Base-by-base conservation (phyloP, 2,329 filamentous ascomycete genomes). In the Botrytis porri region DNA sequence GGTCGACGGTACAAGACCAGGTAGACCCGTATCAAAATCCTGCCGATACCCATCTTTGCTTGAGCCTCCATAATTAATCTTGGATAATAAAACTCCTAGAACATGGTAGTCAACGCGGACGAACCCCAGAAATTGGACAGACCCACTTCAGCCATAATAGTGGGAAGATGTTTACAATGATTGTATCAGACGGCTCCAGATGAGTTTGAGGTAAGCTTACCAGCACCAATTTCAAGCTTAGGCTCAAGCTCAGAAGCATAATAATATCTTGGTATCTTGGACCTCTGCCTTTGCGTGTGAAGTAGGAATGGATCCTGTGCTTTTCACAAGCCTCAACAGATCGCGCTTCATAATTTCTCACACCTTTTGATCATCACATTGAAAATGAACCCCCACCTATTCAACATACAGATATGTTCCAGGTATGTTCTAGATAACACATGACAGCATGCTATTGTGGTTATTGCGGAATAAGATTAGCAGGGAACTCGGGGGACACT, bases 11-110 rank as follows among this genome's bases (percentile, higher is more conserved):
- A 45, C 29, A 64, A 45, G 39, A 29, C 39, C 41, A 45, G 41
- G 41, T 35, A 64, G 39, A 64, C 35, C 29, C 18, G 22, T 64
- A 45, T 64, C 39, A 64, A 32, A 64, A 64, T 64, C 62, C 62
- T 64, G 14, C 39, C 29, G 62, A 45, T 45, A 18, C 62, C n/a
- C 39, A 64, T 32, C 39, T 64, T 64, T 32, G 62, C 39, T 43
- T 64, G 39, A 64, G 39, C 62, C 39, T 29, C 39, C 39, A 45
- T 45, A 29, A 43, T 32, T 64, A 45, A 45, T 41, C 62, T 64
- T 64, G 62, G n/a, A 14, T 41, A 32, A n/a, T 32, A 20, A 32
- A n/a, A 18, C n/a, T 43, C 61, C 25, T 32, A 43, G n/a, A 64
- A 41, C 18, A 45, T 64, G 62, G 62, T 32, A 29, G 16, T 43